Conservation (phyloP, 257 asterid genomes). For the Gentiana dahurica region DNA sequence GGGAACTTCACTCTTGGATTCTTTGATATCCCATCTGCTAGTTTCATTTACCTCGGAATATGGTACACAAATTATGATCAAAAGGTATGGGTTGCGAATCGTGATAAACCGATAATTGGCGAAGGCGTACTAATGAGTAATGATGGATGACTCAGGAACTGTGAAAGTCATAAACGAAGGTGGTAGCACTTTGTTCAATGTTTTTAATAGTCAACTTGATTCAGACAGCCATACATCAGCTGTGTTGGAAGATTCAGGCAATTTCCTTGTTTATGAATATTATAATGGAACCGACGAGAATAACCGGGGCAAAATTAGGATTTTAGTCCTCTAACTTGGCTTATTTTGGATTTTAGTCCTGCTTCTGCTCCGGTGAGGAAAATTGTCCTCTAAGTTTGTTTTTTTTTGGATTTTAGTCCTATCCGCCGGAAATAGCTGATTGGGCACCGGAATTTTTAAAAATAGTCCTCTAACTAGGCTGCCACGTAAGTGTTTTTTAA, state of each 20-base stretch:
- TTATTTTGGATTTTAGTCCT: too few species aligned
- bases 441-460: too few species aligned
- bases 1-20: constrained; percentile 31
- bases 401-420: too few species aligned
- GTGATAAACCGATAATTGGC: constrained; percentile 10
- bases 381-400: too few species aligned
- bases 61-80: constrained; percentile 9
- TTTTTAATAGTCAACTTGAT: constrained; percentile 10
- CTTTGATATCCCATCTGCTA: constrained; percentile 12
- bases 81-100: constrained; percentile 37
- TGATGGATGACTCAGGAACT: constrained; percentile 17
- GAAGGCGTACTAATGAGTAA: constrained; percentile 5
- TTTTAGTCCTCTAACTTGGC: too few species aligned
- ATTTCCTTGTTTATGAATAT: background rate
- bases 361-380: too few species aligned
- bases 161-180: constrained; percentile 14
- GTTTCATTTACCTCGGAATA: constrained; percentile 27
- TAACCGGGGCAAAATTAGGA: too few species aligned
- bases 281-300: background rate
- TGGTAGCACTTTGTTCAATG: constrained; percentile 7
- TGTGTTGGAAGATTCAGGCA: constrained; percentile 24
- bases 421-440: too few species aligned
- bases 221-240: constrained; percentile 20
- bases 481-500: too few species aligned
- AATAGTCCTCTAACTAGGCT: too few species aligned